Percentiles rank a stretch among this genome's conserved stretches.
These are phyloP conservation scores for Gaultheria prostrata DNA, from an alignment of 148 eudicot species.

Conservation along the genomic window DNA sequence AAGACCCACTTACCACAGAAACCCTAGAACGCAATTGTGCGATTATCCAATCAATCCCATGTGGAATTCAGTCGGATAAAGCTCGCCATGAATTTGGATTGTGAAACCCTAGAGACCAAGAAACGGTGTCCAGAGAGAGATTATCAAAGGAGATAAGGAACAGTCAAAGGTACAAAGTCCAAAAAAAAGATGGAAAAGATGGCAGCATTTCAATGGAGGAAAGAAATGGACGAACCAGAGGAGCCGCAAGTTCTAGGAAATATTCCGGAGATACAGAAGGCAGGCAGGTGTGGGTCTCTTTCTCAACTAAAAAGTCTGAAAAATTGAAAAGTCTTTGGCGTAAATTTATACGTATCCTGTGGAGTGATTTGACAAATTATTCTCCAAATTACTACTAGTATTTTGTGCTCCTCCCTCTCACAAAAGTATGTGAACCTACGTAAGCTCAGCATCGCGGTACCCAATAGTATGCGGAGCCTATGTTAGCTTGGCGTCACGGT, in stretches of 20 bases:
- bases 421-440: too few relatives aligned
- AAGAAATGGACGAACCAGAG: not conserved
- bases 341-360: too few relatives aligned
- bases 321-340: not conserved
- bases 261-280: not conserved
- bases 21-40: not conserved
- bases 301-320: not conserved
- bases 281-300: not conserved
- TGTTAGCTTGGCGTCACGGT: too few relatives aligned
- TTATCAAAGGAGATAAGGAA: not conserved
- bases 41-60: not conserved
- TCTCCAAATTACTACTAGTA: too few relatives aligned
- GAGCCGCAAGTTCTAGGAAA: not conserved
- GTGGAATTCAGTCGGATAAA: not conserved
- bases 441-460: too few relatives aligned
- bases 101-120: constrained; percentile 11
- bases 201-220: constrained; percentile 17
- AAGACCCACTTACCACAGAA: not conserved
- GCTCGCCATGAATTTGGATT: not conserved
- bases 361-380: too few relatives aligned
- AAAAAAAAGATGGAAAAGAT: constrained; percentile 10
- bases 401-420: too few relatives aligned
- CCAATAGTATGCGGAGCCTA: too few relatives aligned
- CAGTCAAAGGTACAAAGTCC: not conserved
- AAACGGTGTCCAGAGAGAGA: constrained; percentile 6